Base-by-base conservation (phyloP, 2,329 filamentous ascomycete species). In the Juglanconis sp. region DNA sequence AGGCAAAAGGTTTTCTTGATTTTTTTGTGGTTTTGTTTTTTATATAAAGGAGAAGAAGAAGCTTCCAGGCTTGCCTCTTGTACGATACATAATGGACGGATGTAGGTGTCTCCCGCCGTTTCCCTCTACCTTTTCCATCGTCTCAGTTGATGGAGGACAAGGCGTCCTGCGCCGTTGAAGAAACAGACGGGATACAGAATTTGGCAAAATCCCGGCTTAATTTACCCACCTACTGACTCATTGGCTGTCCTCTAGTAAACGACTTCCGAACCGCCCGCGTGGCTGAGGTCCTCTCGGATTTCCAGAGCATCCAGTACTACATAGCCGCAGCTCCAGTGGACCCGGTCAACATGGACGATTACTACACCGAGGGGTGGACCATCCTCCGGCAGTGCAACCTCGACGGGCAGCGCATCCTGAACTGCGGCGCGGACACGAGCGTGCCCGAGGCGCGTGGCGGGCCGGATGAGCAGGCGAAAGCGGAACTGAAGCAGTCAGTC, bases 331-430 rank as follows among this genome's bases (percentile, higher is more conserved):
- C 77, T 7, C 82, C 83, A 11, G 77, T 77, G 57, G 78, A 84
- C n/a, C 83, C 86, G 7, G 68, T 73, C 3, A 73, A 85, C 71
- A 73, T 76, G 60, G 79, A 83, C 56, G 86, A 88, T 68, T 85
- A 86, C 68, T 82, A 85, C 72, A 85, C 84, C 11, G 84, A 87
- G 64, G 86, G 85, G 30, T 88, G 84, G 84, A 78, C 81, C 4
- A 80, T 80, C 15, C 74, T 88, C 55, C 81, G 85, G 47, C 85
- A 88, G 72, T 87, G 85, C 73, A 76, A 79, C 54, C 68, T 86
- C 47, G 86, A 88, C 66, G 85, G 85, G 6, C 84, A 86, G 68
- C 79, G 86, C 72, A 87, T 88, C 65, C 78, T 88, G 63, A 84
- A 87, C 68, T 85, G 82, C 67, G 84, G 83, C 30, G 85, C 85